These are phyloP conservation scores for Cyclaneusma minus DNA, from an alignment of 2,329 filamentous ascomycete species.

Conservation along the genomic window DNA sequence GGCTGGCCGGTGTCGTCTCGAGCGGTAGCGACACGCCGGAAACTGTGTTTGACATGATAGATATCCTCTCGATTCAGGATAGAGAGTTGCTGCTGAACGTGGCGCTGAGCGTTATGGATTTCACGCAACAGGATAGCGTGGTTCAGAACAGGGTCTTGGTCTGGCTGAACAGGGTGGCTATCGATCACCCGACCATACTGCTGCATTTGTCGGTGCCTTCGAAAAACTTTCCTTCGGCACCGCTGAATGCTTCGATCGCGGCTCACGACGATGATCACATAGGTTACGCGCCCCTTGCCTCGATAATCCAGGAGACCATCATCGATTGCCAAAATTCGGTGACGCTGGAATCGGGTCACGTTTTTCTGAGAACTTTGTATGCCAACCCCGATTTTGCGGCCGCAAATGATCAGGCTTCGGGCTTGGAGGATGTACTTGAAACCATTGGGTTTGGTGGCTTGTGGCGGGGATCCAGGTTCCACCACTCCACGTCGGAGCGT, in stretches of 20 bases:
- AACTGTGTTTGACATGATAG: conserved; percentile 24
- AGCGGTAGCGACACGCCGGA: conserved; percentile 24
- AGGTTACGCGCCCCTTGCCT: no score
- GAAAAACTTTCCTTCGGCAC: neutral
- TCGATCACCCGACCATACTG: conserved; percentile 37
- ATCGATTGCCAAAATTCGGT: conserved; percentile 46
- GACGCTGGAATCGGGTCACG: conserved; percentile 44
- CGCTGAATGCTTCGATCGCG: no score
- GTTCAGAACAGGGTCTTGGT: conserved; percentile 41
- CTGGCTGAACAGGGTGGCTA: conserved; percentile 44
- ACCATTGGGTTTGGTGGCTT: conserved; percentile 48
- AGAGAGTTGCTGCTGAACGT: conserved; percentile 47
- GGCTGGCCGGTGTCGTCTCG: conserved; percentile 39
- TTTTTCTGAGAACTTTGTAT: conserved; percentile 41
- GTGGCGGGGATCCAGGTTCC: conserved; percentile 29
- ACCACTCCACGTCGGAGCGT: conserved; percentile 12
- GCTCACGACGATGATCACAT: no score
- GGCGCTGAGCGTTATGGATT: conserved; percentile 50
- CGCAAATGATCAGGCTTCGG: conserved; percentile 29
- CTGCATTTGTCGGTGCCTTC: conserved; percentile 35
- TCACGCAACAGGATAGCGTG: conserved; percentile 45
- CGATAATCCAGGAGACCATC: no score
- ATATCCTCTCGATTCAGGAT: conserved; percentile 34
- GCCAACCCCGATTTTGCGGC: conserved; percentile 34
- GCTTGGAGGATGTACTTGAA: conserved; percentile 36